Base-by-base conservation (phyloP, 2,329 filamentous ascomycete species). In the Colletotrichum kahawae region DNA sequence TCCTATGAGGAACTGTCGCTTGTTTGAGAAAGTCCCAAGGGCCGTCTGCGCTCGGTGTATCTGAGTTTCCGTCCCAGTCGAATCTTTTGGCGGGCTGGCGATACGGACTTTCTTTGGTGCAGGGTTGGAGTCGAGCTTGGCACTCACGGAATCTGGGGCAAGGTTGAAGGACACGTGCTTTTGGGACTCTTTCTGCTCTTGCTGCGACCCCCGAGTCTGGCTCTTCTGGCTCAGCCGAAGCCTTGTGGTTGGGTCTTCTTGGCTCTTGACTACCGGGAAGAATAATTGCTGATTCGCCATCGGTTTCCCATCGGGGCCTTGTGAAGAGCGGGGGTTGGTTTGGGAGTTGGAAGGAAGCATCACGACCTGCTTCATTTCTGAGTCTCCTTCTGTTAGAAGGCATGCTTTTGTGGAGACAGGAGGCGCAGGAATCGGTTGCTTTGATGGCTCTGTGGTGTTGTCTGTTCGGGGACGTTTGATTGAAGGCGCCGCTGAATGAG, bases 241-340 rank as follows among this genome's bases (percentile, higher is more conserved):
- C 33, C 88, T 86, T 0, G 93, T 94, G 74, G 87, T 88, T 7
- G 91, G 89, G 78, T 95, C 91, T 78, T 92, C 89, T 1, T 93
- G 90, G 78, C 96, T 92, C 83, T 98, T 97, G 27, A 96, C 94
- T 14, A 95, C 90, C 2, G 93, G 90, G 79, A 95, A 97, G 33
- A 88, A 89, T 31, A 95, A 85, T 2, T 80, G 82, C 6, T 83
- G 83, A 31, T 82, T 85, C 27, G 86, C 88, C 48, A 48, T 60
- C 18, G 54, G 27, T 33, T 68, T 75, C 76, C 59, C 38, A 12
- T 65, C 16, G n/a, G 48, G 38, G 13, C 14, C 65, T 38, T 77
- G 66, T 24, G 76, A 76, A 36, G 56, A 38, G 64, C 68, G n/a
- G 43, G 48, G 33, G 38, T 34, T 57, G 33, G 63, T 21, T 54